Percentiles rank a stretch among this genome's conserved stretches.
Conservation (phyloP, 1,139 yeast species). For the Protomyces gravidus region DNA sequence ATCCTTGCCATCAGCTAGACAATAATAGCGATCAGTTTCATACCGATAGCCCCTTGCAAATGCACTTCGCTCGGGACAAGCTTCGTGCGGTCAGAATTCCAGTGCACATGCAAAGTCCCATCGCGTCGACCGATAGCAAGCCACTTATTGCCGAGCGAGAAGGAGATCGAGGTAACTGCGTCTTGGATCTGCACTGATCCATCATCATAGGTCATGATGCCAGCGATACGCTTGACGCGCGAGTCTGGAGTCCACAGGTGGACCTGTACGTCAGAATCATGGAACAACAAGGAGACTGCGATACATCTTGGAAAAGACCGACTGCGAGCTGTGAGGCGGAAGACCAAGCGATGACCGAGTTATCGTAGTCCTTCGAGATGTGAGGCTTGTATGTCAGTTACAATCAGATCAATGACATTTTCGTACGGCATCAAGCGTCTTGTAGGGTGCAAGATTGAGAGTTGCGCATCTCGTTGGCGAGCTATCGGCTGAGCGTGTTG, state of each 20-base stretch:
- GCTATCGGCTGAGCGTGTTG: not conserved
- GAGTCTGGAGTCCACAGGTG: slow-evolving; percentile 59
- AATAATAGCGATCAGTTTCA: not conserved
- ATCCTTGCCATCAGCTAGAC: not conserved
- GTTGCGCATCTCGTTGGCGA: not conserved
- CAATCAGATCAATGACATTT: not conserved
- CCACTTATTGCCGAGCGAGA: slow-evolving; percentile 46
- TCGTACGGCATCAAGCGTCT: not conserved
- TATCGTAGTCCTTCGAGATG: slow-evolving; percentile 72
- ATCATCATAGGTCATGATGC: slow-evolving; percentile 9
- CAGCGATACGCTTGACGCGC: slow-evolving; percentile 38
- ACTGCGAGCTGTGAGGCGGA: slow-evolving; percentile 56
- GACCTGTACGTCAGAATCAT: slow-evolving; percentile 33
- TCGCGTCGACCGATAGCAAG: slow-evolving; percentile 58
- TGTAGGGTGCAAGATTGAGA: not conserved
- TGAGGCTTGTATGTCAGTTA: slow-evolving; percentile 46
- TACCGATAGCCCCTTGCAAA: slow-evolving; percentile 9
- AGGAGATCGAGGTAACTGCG: slow-evolving; percentile 53
- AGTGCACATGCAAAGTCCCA: slow-evolving; percentile 49
- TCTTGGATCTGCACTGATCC: too few species aligned
- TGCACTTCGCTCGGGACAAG: too few species aligned
- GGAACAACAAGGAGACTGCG: not conserved
- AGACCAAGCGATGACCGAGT: slow-evolving; percentile 70
- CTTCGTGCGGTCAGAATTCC: too few species aligned
- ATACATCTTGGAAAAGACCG: slow-evolving; percentile 55